Evolutionary conservation across 2,329 filamentous ascomycete genomes (phyloP), one percentile per base, ranked within the genome.

Genomic region (Arthrobotrys musiformis): DNA sequence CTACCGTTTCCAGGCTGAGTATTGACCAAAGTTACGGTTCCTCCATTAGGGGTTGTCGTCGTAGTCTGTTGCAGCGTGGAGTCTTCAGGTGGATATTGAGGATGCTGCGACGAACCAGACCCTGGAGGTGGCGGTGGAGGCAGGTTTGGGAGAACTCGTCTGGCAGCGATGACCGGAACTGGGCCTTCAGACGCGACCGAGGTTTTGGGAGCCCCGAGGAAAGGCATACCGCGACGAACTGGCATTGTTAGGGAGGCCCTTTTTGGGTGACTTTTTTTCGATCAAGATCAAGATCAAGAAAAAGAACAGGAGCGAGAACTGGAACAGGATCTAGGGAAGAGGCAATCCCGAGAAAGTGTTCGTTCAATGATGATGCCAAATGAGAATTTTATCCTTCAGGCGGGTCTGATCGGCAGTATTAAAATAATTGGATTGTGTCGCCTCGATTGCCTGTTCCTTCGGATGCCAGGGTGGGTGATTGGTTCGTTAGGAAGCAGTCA

Each of bases 51-150:
- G 35, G 74, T 78, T 64, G 74, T 78, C 6, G 74, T 78, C n/a
- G 74, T 78, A n/a, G 74, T 78, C 61, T 78, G 74, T 35, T 78
- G 74, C 33, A 78, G 52, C 28, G 74, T 78, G 4, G 74, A 69
- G 22, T 78, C 74, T 54, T 78, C 74, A 17, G 74, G 74, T 58
- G 67, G 69, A 33, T 73, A 78, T 66, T 78, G 74, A 48, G 67
- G 74, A 72, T 78, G 74, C 24, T 78, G 74, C 40, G 74, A 78
- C 28, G 74, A 78, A 63, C 69, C 74, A 26, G 74, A 73, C 67
- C 74, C 74, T 63, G 74, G 68, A 48, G 74, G 67, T 50, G 74
- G 68, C 62, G 54, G 68, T 40, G 74, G 68, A 50, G 74, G 69
- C 44, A 78, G 67, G 37, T 72, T 63, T 68, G 74, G 68, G 13